Percentiles rank a stretch among this genome's conserved stretches.
phyloP scores from a whole-genome alignment of 768 basidiomycete species.

The Hebeloma cylindrosporum region DNA sequence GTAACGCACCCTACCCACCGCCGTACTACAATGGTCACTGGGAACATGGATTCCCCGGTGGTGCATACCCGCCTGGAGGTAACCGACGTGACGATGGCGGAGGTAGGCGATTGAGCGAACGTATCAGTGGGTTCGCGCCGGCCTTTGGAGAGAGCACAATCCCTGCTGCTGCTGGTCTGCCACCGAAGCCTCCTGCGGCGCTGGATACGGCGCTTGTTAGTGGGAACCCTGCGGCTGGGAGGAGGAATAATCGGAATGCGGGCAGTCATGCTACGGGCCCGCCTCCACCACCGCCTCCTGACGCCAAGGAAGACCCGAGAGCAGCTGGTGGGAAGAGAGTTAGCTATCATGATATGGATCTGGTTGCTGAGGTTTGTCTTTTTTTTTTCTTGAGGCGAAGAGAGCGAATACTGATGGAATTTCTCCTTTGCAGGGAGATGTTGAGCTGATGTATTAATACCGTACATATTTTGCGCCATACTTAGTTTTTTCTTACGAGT shows the following conservation, averaged over 20 bases:
- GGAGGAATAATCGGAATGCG: constrained; percentile 35
- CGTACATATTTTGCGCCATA: too few species aligned
- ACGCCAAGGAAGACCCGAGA: constrained; percentile 90
- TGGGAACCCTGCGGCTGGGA: constrained; percentile 44
- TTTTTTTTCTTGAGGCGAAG: constrained; percentile 15
- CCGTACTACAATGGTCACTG: constrained; percentile 44
- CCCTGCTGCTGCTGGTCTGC: constrained; percentile 71
- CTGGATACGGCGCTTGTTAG: constrained; percentile 53
- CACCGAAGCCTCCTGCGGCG: constrained; percentile 70
- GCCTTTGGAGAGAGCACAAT: constrained; percentile 42
- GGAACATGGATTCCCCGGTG: constrained; percentile 31
- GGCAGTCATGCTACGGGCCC: constrained; percentile 46
- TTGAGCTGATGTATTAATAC: constrained; percentile 53
- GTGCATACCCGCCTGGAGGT: constrained; percentile 37
- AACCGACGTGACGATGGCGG: constrained; percentile 59
- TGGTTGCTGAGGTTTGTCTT: constrained; percentile 70
- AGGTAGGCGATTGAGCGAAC: constrained; percentile 70
- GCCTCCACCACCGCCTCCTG: constrained; percentile 79
- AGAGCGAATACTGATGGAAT: constrained; percentile 11
- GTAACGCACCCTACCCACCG: constrained; percentile 43
- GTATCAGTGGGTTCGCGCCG: constrained; percentile 76
- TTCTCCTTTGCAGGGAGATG: constrained; percentile 49
- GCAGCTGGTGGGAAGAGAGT: constrained; percentile 87
- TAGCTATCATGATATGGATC: constrained; percentile 95
- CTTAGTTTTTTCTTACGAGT: too few species aligned